Evolutionary conservation across 1,284 basidiomycete genomes (phyloP).

Genomic region (Cutaneotrichosporon daszewskae): DNA sequence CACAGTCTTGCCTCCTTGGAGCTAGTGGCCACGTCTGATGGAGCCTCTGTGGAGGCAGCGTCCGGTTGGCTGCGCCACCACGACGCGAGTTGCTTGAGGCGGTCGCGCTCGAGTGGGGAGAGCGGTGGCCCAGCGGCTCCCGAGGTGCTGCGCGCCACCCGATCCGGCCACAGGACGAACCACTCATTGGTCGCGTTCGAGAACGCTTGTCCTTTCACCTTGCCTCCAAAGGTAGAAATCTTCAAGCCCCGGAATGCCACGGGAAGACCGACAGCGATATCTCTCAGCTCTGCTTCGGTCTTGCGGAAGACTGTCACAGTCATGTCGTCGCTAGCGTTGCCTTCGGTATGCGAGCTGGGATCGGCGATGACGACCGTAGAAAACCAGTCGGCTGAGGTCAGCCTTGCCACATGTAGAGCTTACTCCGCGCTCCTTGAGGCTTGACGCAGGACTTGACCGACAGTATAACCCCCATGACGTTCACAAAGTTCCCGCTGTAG

Average conservation of each 20-base stretch:
- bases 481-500: too few relatives aligned
- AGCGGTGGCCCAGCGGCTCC: not conserved
- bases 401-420: too few relatives aligned
- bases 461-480: too few relatives aligned
- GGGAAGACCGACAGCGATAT: conserved; percentile 13
- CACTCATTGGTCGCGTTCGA: conserved; percentile 5
- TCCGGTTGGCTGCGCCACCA: conserved; percentile 17
- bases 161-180: not conserved
- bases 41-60: not conserved
- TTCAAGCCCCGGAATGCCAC: conserved; percentile 23
- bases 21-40: not conserved
- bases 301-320: conserved; percentile 27
- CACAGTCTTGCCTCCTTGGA: conserved; percentile 1
- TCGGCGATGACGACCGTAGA: conserved; percentile 27
- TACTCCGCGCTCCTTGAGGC: too few relatives aligned
- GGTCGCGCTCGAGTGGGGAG: conserved; percentile 9
- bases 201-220: conserved; percentile 28
- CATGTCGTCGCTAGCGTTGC: conserved; percentile 21
- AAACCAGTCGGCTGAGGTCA: too few relatives aligned
- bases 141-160: not conserved
- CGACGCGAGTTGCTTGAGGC: conserved; percentile 9
- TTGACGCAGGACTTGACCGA: too few relatives aligned
- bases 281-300: not conserved
- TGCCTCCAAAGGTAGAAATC: conserved; percentile 20
- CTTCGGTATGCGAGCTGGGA: conserved; percentile 14